phyloP scores from a whole-genome alignment of 2,329 filamentous ascomycete genomes.

The Diaporthe longicolla region DNA sequence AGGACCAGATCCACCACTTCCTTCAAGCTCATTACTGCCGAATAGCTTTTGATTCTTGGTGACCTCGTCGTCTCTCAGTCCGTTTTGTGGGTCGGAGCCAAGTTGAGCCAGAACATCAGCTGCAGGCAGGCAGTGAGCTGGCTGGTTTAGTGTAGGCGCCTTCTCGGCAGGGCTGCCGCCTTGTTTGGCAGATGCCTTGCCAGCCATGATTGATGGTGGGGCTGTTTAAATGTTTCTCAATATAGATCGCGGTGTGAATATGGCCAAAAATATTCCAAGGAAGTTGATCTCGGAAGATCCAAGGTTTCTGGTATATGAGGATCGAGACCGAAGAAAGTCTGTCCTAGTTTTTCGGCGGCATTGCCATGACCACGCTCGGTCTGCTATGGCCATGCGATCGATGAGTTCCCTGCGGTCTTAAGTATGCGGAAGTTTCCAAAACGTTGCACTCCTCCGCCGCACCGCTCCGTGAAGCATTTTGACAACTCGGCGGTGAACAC shows the following conservation, averaged over 20 bases:
- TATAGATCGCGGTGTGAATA: too few relatives aligned
- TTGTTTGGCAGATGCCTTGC: not conserved
- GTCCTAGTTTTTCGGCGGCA: too few relatives aligned
- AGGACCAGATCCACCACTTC: not conserved
- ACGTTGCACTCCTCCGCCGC: not conserved
- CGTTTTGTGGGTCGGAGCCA: not conserved
- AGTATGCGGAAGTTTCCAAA: not conserved
- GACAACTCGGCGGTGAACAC: not conserved
- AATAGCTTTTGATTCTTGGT: not conserved
- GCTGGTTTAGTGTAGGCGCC: not conserved
- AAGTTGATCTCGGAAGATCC: too few relatives aligned
- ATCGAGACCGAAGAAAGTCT: too few relatives aligned
- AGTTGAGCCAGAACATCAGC: not conserved
- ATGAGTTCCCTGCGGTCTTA: too few relatives aligned
- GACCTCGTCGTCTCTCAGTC: not conserved
- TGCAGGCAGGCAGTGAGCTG: not conserved
- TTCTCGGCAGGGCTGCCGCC: not conserved
- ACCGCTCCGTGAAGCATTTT: not conserved
- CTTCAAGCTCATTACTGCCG: not conserved
- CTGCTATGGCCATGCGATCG: too few relatives aligned
- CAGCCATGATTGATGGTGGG: not conserved
- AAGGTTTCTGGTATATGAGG: too few relatives aligned
- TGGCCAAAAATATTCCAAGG: too few relatives aligned
- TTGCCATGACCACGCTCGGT: too few relatives aligned
- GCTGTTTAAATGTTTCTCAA: not conserved